phyloP scores from a whole-genome alignment of 2,329 filamentous ascomycete genomes.

The Zelopaecilomyces penicillatus region DNA sequence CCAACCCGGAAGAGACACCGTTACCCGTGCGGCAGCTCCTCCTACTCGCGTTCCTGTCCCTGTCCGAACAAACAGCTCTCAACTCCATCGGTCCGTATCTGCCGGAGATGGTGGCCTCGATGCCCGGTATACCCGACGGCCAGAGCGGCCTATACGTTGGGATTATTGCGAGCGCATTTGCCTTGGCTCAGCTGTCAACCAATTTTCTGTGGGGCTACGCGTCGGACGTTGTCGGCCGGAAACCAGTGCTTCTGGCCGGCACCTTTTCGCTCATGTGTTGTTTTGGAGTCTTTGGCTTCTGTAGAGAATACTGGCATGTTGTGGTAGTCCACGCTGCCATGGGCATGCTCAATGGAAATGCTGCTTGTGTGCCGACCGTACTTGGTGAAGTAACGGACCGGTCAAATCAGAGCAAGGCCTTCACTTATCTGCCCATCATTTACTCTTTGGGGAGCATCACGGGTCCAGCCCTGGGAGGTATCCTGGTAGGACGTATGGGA shows the following conservation, averaged over 20 bases:
- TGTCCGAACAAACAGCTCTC: conserved; percentile 91
- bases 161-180: conserved; percentile 82
- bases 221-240: conserved; percentile 61
- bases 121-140: conserved; percentile 65
- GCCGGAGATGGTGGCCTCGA: conserved; percentile 81
- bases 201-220: conserved; percentile 60
- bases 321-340: conserved; percentile 80
- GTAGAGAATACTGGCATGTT: conserved; percentile 72
- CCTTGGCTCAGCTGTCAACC: conserved; percentile 82
- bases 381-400: conserved; percentile 91
- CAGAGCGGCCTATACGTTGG: conserved; percentile 84
- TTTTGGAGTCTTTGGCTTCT: conserved; percentile 83
- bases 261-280: conserved; percentile 75
- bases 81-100: conserved; percentile 96
- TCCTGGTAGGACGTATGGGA: conserved; percentile 58
- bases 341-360: conserved; percentile 92
- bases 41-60: conserved; percentile 76
- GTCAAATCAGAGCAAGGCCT: conserved; percentile 87
- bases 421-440: conserved; percentile 91
- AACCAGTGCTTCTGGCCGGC: conserved; percentile 67
- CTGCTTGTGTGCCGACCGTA: conserved; percentile 86
- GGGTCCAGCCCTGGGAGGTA: conserved; percentile 80
- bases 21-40: conserved; percentile 75
- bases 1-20: conserved; percentile 54
- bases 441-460: conserved; percentile 93